A percentile compares a stretch with the other conserved stretches of the same genome.
phyloP scores from a whole-genome alignment of 495 filamentous ascomycete genomes.

The Tirmania nivea region DNA sequence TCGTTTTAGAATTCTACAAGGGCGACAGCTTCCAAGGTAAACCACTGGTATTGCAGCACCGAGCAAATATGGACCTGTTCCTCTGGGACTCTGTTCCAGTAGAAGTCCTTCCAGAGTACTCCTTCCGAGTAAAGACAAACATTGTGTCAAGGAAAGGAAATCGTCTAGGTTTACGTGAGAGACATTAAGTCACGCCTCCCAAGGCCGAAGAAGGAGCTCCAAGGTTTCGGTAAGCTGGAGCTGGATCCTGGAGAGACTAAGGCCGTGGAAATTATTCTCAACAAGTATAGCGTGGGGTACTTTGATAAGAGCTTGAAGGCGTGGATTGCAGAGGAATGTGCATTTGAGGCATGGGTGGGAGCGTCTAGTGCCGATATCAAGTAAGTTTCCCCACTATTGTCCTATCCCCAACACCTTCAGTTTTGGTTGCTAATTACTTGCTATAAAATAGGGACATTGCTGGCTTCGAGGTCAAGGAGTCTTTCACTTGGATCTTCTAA shows the following conservation, averaged over 20 bases:
- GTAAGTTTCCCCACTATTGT: conserved; percentile 19
- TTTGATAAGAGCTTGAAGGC: conserved; percentile 46
- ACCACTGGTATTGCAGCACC: conserved; percentile 30
- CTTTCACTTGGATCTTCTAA: conserved; percentile 33
- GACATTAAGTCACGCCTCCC: conserved; percentile 33
- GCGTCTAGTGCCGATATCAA: conserved; percentile 26
- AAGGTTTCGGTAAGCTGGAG: conserved; percentile 58
- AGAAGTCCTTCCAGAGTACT: conserved; percentile 37
- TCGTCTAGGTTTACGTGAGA: conserved; percentile 55
- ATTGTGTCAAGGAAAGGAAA: conserved; percentile 44
- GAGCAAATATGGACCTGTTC: conserved; percentile 41
- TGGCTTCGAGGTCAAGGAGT: conserved; percentile 33
- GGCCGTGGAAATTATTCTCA: conserved; percentile 38
- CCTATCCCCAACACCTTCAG: not conserved
- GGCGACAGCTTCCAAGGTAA: conserved; percentile 39
- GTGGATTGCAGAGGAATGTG: conserved; percentile 63
- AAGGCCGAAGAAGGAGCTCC: conserved; percentile 54
- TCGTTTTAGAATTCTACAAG: conserved; percentile 39
- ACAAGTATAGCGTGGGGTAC: conserved; percentile 62
- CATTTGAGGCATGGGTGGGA: conserved; percentile 44
- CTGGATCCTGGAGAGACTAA: conserved; percentile 48
- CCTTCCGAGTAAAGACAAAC: conserved; percentile 34
- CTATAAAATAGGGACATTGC: conserved; percentile 23
- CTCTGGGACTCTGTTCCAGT: conserved; percentile 48
- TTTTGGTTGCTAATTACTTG: no score